Percentiles rank a stretch among this genome's conserved stretches.
Evolutionary conservation across 768 basidiomycete species (phyloP).

Genomic region (Pleurotus tuoliensis): DNA sequence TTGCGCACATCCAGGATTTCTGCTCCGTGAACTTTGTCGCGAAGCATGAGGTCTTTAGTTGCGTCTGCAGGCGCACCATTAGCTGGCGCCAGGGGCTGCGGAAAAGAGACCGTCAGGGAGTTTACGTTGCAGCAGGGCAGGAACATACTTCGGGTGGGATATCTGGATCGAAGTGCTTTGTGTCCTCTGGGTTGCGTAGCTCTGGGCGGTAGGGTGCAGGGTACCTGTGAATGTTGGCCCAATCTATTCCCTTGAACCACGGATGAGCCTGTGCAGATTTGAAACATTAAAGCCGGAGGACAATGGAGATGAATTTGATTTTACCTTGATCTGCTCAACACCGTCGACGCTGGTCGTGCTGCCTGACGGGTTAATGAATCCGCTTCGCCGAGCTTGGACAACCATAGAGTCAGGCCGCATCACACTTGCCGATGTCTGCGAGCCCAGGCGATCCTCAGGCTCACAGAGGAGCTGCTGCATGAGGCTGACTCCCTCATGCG

Average conservation of each 20-base stretch:
- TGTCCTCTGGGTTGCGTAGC: conserved; percentile 78
- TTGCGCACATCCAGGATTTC: conserved; percentile 89
- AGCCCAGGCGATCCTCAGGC: conserved; percentile 90
- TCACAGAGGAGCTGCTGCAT: conserved; percentile 92
- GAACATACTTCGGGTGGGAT: conserved; percentile 81
- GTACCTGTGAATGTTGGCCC: conserved; percentile 78
- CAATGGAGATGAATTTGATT: conserved; percentile 6
- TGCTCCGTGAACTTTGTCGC: conserved; percentile 80
- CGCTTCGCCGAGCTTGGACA: conserved; percentile 69
- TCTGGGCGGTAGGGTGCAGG: conserved; percentile 89
- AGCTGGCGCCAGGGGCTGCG: conserved; percentile 82
- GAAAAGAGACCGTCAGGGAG: conserved; percentile 19
- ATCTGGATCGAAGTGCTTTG: conserved; percentile 92
- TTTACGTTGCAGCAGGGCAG: conserved; percentile 20
- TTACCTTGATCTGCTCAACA: conserved; percentile 86
- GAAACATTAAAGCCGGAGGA: conserved; percentile 6
- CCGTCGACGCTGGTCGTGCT: conserved; percentile 65
- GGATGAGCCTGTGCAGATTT: conserved; percentile 60
- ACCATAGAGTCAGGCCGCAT: conserved; percentile 77
- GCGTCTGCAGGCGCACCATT: conserved; percentile 81
- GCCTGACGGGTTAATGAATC: conserved; percentile 52
- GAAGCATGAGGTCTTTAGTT: conserved; percentile 86
- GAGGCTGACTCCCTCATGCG: conserved; percentile 81
- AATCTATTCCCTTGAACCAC: conserved; percentile 92
- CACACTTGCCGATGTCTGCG: conserved; percentile 62